A percentile compares a stretch with the other conserved stretches of the same genome.
phyloP scores from a whole-genome alignment of 768 basidiomycete species.

The Leccinum pellstonianum region DNA sequence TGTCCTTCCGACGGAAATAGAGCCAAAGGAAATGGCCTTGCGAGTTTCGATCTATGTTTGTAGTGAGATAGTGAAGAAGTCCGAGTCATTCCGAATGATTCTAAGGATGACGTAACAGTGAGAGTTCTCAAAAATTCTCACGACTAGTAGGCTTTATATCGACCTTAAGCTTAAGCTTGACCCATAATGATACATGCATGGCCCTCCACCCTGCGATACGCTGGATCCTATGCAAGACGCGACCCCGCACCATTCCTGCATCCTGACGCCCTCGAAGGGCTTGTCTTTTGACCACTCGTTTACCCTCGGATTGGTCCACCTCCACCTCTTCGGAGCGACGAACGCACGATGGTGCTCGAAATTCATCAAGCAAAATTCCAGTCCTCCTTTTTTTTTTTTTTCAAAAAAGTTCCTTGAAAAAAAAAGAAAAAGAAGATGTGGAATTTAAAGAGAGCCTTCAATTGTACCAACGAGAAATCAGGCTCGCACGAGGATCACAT shows the following conservation, averaged over 20 bases:
- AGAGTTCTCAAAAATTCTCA: neutral
- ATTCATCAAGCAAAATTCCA: neutral
- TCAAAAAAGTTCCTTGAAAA: rapidly evolving
- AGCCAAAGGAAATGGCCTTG: neutral
- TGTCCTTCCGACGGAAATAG: neutral
- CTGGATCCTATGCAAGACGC: neutral
- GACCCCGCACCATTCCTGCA: no score
- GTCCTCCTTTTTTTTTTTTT: neutral
- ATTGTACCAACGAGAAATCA: neutral
- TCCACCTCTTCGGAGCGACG: no score
- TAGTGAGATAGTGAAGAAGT: no score
- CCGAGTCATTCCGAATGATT: neutral
- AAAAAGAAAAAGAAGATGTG: neutral
- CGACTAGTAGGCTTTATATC: neutral
- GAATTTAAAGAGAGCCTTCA: neutral
- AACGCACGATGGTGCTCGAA: neutral
- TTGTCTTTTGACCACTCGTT: no score
- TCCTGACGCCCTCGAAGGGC: no score
- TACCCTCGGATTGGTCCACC: neutral
- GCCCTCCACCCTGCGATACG: no score
- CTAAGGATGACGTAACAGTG: neutral
- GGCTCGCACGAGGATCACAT: neutral
- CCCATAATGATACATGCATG: no score
- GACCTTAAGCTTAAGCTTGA: no score
- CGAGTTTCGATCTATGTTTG: neutral